These are phyloP conservation scores for Leishmania arabica DNA, from an alignment of 208 protist species.

Conservation along the genomic window DNA sequence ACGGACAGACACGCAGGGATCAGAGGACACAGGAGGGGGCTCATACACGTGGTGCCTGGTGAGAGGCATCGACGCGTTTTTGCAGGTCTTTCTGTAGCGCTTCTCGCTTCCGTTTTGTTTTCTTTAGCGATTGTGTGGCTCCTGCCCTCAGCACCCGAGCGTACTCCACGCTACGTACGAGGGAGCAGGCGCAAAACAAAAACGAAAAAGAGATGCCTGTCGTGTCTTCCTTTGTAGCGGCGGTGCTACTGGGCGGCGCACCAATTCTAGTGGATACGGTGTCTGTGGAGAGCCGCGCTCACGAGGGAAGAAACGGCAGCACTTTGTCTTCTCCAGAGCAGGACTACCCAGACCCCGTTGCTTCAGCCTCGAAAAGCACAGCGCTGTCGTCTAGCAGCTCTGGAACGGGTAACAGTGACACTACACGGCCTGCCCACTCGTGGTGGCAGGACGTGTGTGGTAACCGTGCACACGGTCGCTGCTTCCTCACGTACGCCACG, in stretches of 20 bases:
- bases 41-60: background rate
- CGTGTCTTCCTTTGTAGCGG: background rate
- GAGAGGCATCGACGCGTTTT: background rate
- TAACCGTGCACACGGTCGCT: background rate
- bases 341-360: background rate
- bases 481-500: background rate
- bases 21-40: too few relatives aligned
- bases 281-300: background rate
- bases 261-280: background rate
- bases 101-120: background rate
- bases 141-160: background rate
- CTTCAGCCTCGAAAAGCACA: background rate
- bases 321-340: background rate
- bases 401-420: background rate
- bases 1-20: background rate
- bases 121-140: background rate
- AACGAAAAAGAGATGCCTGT: background rate
- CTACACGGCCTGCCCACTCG: background rate
- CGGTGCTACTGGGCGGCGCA: conserved; percentile 8
- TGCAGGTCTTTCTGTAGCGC: background rate
- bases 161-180: background rate
- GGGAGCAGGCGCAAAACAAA: background rate
- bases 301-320: background rate
- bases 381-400: background rate
- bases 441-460: background rate